Base-by-base conservation (phyloP, 2,329 filamentous ascomycete species). In the Ophiostoma perfectum region DNA sequence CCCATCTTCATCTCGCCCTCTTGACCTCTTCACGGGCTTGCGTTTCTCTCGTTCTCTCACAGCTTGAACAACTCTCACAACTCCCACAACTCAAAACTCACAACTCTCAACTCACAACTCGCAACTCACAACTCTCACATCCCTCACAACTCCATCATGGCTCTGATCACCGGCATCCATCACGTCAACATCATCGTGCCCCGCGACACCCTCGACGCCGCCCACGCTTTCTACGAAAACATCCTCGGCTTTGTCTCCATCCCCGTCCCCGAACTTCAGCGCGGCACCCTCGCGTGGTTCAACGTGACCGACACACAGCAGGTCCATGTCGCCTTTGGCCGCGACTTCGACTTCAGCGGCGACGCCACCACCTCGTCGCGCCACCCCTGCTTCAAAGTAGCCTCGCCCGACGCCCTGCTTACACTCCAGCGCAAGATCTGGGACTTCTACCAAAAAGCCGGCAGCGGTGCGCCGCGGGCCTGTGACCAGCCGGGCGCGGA, bases 331-430 rank as follows among this genome's bases (percentile, higher is more conserved):
- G 82, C 82, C 0, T 78, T 80, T 67, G 83, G 82, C 0, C 73
- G 77, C 1, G 73, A 74, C 7, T 67, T 68, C 6, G 75, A 77
- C 66, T 78, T 77, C 68, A 66, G 68, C 12, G 71, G 64, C 27
- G 70, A 70, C 5, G 72, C 73, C 38, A 64, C 71, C 63, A 75
- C 77, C 5, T 81, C 82, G 0, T 77, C 77, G 2, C 79, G 84
- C 2, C 86, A 89, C 72, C 84, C 85, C 3, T 89, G 86, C 75
- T 88, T 89, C 72, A 80, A 79, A 49, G 72, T 88, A 2, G 79
- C 75, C 1, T 81, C 78, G 12, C 75, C 73, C 1, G 82, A 85
- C 41, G 79, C 79, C n/a, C 75, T 89, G 64, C 71, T 79, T 11
- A 73, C 75, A 69, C 73, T 88, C 71, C 80, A 83, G 72, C 73